Evolutionary conservation across 306 rosid genomes (phyloP).

Genomic region (Quercus agrifolia): DNA sequence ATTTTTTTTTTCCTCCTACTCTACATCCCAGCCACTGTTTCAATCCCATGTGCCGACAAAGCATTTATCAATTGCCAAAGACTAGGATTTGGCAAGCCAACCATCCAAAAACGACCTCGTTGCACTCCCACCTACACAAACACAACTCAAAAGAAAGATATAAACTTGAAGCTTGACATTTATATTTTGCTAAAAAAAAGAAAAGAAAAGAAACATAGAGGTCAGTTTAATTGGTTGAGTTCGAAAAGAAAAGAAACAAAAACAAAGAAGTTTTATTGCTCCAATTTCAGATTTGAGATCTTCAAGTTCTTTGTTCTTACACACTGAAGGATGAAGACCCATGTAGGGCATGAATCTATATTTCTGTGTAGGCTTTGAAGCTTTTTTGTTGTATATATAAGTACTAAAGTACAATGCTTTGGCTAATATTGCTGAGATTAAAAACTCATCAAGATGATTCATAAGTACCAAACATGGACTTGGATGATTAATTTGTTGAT

Average conservation of each 20-base stretch:
- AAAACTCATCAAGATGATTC: neutral
- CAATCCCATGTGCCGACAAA: too few species aligned
- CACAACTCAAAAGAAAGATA: neutral
- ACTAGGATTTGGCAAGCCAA: too few species aligned
- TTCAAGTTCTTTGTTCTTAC: neutral
- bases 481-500: neutral
- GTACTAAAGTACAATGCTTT: neutral
- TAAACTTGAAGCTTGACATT: neutral
- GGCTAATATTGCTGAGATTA: neutral
- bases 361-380: neutral
- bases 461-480: neutral
- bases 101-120: too few species aligned
- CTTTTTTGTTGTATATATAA: neutral
- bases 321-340: neutral
- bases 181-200: neutral
- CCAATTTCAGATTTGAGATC: neutral
- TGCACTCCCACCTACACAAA: too few species aligned
- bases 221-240: neutral
- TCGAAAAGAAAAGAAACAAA: too few species aligned
- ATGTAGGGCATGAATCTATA: neutral
- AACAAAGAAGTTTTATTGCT: too few species aligned
- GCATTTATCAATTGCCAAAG: too few species aligned
- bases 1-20: too few species aligned
- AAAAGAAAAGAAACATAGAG: neutral
- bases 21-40: too few species aligned